Evolutionary conservation across 1,284 basidiomycete species (phyloP).

Genomic region (Rhodotorula sp.): DNA sequence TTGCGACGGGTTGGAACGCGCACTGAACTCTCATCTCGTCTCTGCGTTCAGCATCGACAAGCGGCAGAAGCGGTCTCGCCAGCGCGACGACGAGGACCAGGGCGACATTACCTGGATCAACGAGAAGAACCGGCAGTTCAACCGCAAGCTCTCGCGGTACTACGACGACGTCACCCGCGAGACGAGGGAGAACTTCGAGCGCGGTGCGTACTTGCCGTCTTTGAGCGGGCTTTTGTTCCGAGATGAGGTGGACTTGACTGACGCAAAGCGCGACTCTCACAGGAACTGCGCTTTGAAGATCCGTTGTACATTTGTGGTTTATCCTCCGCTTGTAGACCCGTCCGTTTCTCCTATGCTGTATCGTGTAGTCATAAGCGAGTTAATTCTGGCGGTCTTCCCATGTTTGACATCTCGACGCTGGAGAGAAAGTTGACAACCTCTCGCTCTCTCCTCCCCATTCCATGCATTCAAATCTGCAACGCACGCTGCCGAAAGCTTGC

Average conservation of each 20-base stretch:
- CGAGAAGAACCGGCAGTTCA: conserved; percentile 96
- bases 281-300: conserved; percentile 6
- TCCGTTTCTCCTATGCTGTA: not conserved
- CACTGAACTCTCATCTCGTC: not conserved
- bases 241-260: not conserved
- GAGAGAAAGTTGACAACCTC: not conserved
- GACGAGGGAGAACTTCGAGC: conserved; percentile 90
- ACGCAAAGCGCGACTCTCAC: not conserved
- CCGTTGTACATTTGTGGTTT: no score
- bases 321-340: not conserved
- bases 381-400: not conserved
- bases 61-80: conserved; percentile 79
- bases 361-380: not conserved
- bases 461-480: no score
- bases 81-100: conserved; percentile 83
- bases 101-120: conserved; percentile 99
- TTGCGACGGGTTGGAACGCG: no score
- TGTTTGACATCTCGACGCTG: not conserved
- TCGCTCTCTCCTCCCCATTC: not conserved
- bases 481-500: no score
- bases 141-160: conserved; percentile 97
- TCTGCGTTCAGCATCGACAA: conserved; percentile 66
- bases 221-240: not conserved
- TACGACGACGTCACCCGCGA: conserved; percentile 81
- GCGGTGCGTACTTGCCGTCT: conserved; percentile 62